A percentile compares a stretch with the other conserved stretches of the same genome.
Conservation (phyloP, 2,329 filamentous ascomycete genomes). For the Xylaria sp. region DNA sequence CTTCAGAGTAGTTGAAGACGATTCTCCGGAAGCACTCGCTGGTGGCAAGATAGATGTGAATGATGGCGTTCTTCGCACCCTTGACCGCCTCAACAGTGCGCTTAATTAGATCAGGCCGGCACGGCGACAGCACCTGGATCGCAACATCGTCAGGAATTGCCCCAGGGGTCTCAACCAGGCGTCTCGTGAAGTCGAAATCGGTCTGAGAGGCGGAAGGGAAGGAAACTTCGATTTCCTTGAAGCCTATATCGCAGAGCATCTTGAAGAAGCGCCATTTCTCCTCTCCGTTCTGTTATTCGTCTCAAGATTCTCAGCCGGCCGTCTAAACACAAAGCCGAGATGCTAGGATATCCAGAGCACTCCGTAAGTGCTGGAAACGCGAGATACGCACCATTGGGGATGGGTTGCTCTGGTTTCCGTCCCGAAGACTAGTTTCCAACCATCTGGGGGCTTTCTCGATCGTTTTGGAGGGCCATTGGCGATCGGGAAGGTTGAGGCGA, state of each 20-base stretch:
- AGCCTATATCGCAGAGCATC: constrained; percentile 90
- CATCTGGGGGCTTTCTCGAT: constrained; percentile 88
- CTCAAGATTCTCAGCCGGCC: neutral
- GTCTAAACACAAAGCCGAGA: neutral
- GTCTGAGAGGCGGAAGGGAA: constrained; percentile 95
- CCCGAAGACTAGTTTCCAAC: constrained; percentile 82
- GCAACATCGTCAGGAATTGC: constrained; percentile 88
- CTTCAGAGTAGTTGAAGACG: constrained; percentile 87
- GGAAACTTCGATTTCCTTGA: constrained; percentile 97
- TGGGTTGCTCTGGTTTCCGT: constrained; percentile 93
- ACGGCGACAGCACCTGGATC: constrained; percentile 92
- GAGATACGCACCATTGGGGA: constrained; percentile 83
- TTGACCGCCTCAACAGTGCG: constrained; percentile 88
- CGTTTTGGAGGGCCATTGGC: constrained; percentile 85
- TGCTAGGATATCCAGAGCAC: neutral
- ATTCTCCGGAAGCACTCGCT: constrained; percentile 94
- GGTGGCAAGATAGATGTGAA: constrained; percentile 96
- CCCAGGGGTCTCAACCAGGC: constrained; percentile 85
- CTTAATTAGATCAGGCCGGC: constrained; percentile 88
- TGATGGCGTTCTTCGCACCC: constrained; percentile 90
- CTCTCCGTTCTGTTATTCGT: constrained; percentile 76
- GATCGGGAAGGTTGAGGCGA: constrained; percentile 72
- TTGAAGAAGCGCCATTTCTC: constrained; percentile 97
- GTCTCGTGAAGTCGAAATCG: constrained; percentile 94
- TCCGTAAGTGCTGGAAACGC: neutral